Percentiles rank a stretch among this genome's conserved stretches.
phyloP scores from a whole-genome alignment of 1,139 yeast genomes.

The Keqinozyma sinolaborantium region DNA sequence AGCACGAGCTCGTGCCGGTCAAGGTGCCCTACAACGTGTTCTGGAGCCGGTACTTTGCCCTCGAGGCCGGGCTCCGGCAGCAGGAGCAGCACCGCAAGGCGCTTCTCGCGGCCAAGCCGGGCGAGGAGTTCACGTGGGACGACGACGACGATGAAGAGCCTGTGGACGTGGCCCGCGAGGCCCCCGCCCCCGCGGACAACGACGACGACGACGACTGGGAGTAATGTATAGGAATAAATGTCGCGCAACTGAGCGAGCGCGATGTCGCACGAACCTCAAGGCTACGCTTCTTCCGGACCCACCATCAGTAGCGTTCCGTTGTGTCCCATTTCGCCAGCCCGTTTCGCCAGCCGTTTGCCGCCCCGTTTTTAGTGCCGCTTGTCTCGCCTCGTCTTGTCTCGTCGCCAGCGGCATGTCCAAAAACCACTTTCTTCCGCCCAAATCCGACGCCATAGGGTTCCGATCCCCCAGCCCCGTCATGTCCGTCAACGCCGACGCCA shows the following conservation, averaged over 20 bases:
- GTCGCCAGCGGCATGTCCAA: no score
- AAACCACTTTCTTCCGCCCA: no score
- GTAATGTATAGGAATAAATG: no score
- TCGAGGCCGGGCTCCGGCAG: conserved; percentile 51
- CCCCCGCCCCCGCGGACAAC: conserved; percentile 9
- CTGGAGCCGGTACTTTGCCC: conserved; percentile 72
- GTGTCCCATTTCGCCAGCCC: no score
- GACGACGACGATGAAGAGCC: conserved; percentile 53
- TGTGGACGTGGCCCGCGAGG: conserved; percentile 16
- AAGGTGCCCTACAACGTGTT: conserved; percentile 57
- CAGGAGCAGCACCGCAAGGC: conserved; percentile 68
- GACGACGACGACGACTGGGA: conserved; percentile 62
- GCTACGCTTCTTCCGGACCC: no score
- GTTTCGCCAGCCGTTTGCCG: no score
- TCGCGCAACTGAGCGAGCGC: no score
- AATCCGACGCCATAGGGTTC: no score
- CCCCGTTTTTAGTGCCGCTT: no score
- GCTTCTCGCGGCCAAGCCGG: conserved; percentile 45
- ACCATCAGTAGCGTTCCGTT: no score
- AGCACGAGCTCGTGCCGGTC: conserved; percentile 68
- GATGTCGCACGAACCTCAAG: no score
- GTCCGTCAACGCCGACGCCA: not conserved
- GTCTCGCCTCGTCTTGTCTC: no score
- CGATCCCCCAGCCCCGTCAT: conserved; percentile 1
- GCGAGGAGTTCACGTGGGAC: conserved; percentile 52